These are phyloP conservation scores for Zangia roseola DNA, from an alignment of 768 basidiomycete genomes.

Conservation along the genomic window DNA sequence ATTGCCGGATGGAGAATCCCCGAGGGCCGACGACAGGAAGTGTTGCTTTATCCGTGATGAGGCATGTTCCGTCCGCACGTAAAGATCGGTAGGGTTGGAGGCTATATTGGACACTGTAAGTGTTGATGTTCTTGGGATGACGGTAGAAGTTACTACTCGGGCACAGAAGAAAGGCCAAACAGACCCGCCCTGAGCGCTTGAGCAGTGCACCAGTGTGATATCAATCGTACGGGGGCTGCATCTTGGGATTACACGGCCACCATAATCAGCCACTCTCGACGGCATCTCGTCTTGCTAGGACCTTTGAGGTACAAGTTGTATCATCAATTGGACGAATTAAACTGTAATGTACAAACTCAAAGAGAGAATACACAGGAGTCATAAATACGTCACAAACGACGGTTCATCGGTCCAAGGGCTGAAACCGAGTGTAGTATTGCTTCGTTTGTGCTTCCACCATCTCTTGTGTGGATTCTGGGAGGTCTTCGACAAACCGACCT, in stretches of 20 bases:
- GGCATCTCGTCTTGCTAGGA: not conserved
- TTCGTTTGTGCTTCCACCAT: conserved; percentile 85
- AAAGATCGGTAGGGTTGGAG: too few relatives aligned
- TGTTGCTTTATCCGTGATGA: too few relatives aligned
- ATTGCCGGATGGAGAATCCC: too few relatives aligned
- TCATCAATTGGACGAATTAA: not conserved
- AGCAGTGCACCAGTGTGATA: not conserved
- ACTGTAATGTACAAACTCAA: conserved; percentile 4
- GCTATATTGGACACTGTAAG: too few relatives aligned
- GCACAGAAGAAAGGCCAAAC: not conserved
- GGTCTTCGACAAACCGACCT: conserved; percentile 82
- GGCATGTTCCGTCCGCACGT: too few relatives aligned
- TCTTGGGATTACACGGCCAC: not conserved
- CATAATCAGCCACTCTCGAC: not conserved
- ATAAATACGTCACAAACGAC: not conserved
- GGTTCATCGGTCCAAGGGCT: conserved; percentile 47
- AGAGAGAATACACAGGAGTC: conserved; percentile 1
- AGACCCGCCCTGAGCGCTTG: not conserved
- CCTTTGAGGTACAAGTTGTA: not conserved
- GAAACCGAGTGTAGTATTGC: conserved; percentile 81
- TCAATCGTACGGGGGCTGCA: too few relatives aligned
- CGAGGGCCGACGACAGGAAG: too few relatives aligned
- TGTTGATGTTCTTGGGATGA: too few relatives aligned
- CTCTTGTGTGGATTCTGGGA: conserved; percentile 94
- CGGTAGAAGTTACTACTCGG: not conserved